Conservation (phyloP, 257 asterid species). For the Nicotiana obtusifolia region DNA sequence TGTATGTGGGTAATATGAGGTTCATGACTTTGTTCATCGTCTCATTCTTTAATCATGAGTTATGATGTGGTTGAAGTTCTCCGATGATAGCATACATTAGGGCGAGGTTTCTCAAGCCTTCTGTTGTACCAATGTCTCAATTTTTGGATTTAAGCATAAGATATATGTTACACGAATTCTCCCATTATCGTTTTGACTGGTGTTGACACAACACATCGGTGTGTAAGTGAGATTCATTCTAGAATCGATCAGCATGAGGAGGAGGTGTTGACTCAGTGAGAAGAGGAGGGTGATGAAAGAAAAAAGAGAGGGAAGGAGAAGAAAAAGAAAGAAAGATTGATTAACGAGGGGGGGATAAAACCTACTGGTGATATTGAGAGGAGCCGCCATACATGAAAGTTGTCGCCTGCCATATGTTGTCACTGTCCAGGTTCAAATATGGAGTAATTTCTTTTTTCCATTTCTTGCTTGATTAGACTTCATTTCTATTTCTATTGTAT, state of each 20-base stretch:
- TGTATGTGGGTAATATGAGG: background rate
- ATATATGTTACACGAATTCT: background rate
- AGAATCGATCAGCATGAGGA: too few relatives aligned
- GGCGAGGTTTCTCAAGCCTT: conserved; percentile 4
- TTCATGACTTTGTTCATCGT: background rate
- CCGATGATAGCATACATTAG: background rate
- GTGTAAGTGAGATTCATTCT: background rate
- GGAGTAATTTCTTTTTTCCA: background rate
- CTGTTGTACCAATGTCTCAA: background rate
- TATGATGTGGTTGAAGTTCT: background rate
- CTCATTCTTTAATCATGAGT: background rate
- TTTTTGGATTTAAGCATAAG: background rate
- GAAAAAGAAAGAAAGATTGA: too few relatives aligned
- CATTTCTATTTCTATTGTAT: background rate
- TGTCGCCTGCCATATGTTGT: background rate
- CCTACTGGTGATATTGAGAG: too few relatives aligned
- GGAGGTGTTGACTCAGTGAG: too few relatives aligned
- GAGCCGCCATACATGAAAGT: background rate
- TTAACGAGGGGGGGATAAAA: too few relatives aligned
- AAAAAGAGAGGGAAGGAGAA: too few relatives aligned
- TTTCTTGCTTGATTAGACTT: background rate
- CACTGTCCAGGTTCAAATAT: background rate
- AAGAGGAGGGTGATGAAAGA: too few relatives aligned
- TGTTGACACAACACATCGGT: background rate
- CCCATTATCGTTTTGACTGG: background rate